Evolutionary conservation across 257 asterid species (phyloP).

Genomic region (Thymus mandschuricus): DNA sequence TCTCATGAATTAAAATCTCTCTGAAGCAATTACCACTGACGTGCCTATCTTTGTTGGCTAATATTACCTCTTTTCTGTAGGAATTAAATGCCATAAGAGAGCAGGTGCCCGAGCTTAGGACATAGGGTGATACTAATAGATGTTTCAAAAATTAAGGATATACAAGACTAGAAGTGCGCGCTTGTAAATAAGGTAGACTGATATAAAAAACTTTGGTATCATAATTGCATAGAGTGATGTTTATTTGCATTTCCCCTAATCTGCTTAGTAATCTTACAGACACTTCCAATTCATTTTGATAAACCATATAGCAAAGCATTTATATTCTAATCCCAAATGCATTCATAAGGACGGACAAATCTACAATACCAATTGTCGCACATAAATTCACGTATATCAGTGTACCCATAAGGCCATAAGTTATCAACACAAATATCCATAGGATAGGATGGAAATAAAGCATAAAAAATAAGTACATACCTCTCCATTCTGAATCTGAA

Average conservation of each 20-base stretch:
- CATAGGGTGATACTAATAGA: neutral
- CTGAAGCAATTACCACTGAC: neutral
- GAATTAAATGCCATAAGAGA: neutral
- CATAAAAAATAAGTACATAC: conserved; percentile 42
- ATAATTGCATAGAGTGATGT: neutral
- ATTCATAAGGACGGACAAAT: neutral
- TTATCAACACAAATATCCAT: conserved; percentile 15
- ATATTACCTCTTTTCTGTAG: conserved; percentile 16
- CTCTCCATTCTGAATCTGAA: conserved; percentile 70
- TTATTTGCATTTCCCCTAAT: neutral
- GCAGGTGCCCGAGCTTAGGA: neutral
- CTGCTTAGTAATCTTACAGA: neutral
- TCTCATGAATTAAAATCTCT: neutral
- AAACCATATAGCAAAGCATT: neutral
- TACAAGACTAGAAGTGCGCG: neutral
- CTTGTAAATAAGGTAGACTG: neutral
- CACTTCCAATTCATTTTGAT: conserved; percentile 2
- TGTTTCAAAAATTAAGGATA: conserved; percentile 1
- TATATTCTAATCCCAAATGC: conserved; percentile 10
- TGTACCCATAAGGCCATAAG: conserved; percentile 6
- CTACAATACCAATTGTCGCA: conserved; percentile 1
- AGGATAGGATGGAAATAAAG: neutral
- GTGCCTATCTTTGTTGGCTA: neutral
- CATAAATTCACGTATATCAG: neutral
- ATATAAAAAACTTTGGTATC: neutral